Conservation (phyloP, 805 yeast species). For the Kluyveromyces wickerhamii region DNA sequence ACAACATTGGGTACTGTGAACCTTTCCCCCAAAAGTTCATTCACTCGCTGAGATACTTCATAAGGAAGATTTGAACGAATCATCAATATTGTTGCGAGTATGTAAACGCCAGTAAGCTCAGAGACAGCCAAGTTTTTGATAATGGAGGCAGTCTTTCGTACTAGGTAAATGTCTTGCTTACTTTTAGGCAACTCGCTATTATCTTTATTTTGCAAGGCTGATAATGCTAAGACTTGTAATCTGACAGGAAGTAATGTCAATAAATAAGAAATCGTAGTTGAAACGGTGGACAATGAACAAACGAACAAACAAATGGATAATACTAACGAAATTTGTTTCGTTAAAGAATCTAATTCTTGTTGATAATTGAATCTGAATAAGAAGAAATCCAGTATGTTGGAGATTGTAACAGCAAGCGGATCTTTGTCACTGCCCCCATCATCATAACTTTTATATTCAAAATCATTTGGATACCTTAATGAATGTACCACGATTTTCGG, state of each 20-base stretch:
- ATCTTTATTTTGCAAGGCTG: conserved; percentile 18
- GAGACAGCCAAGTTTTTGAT: conserved; percentile 34
- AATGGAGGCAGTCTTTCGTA: conserved; percentile 27
- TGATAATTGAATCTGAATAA: conserved; percentile 26
- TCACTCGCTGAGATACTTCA: conserved; percentile 27
- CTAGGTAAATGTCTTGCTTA: conserved; percentile 8
- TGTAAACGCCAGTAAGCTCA: conserved; percentile 34
- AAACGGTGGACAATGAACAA: conserved; percentile 58
- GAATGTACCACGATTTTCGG: conserved; percentile 20
- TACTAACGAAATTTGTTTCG: conserved; percentile 37
- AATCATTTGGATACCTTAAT: conserved; percentile 15
- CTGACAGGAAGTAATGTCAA: conserved; percentile 32
- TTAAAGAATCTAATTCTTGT: conserved; percentile 31
- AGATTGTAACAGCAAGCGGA: conserved; percentile 34
- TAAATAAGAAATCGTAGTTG: conserved; percentile 50
- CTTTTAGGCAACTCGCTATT: conserved; percentile 15
- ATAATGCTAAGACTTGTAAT: conserved; percentile 25
- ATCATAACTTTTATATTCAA: conserved; percentile 13
- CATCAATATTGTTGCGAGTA: conserved; percentile 33
- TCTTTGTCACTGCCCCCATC: conserved; percentile 21
- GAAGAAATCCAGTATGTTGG: conserved; percentile 28
- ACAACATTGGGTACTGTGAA: conserved; percentile 23
- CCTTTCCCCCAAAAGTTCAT: conserved; percentile 27
- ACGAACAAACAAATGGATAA: conserved; percentile 52
- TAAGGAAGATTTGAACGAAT: conserved; percentile 33